phyloP scores from a whole-genome alignment of 2,329 filamentous ascomycete species.

The Chaetomium globosum region DNA sequence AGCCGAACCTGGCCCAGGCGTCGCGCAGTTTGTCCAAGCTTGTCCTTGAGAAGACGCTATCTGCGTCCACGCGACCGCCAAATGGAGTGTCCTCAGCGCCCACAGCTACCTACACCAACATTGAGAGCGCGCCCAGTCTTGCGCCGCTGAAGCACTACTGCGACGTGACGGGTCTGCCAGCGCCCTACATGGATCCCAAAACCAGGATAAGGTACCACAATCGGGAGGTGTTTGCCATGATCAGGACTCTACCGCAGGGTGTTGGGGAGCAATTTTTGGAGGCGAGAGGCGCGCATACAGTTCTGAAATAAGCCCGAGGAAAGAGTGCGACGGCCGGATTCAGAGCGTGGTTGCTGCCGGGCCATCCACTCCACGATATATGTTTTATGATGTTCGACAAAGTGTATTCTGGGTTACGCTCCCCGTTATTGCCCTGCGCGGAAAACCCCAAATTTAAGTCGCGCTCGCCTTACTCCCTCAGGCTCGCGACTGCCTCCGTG shows the following conservation, averaged over 20 bases:
- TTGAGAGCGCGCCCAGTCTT: slow-evolving; percentile 85
- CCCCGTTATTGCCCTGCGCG: background rate
- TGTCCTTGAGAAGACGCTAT: slow-evolving; percentile 71
- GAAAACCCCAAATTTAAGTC: background rate
- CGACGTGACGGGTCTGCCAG: slow-evolving; percentile 91
- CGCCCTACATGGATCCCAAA: slow-evolving; percentile 92
- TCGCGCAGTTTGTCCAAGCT: slow-evolving; percentile 83
- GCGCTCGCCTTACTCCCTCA: background rate
- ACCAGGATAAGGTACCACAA: slow-evolving; percentile 91
- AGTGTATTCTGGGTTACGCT: background rate
- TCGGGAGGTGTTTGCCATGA: slow-evolving; percentile 83
- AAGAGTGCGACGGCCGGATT: background rate
- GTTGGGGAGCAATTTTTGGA: slow-evolving; percentile 87
- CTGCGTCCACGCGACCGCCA: slow-evolving; percentile 51
- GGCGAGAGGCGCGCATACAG: slow-evolving; percentile 85
- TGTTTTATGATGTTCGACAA: background rate
- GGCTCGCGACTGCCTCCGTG: slow-evolving; percentile 10
- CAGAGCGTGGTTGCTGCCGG: background rate
- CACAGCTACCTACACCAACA: slow-evolving; percentile 89
- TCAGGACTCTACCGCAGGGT: slow-evolving; percentile 78
- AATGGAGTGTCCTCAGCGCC: slow-evolving; percentile 57
- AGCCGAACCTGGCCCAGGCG: slow-evolving; percentile 81
- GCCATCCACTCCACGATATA: background rate
- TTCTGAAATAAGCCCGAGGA: slow-evolving; percentile 70
- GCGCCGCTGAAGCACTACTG: slow-evolving; percentile 87